Base-by-base conservation (phyloP, 73 alveolate genomes). In the Paramecium tetraurelia region DNA sequence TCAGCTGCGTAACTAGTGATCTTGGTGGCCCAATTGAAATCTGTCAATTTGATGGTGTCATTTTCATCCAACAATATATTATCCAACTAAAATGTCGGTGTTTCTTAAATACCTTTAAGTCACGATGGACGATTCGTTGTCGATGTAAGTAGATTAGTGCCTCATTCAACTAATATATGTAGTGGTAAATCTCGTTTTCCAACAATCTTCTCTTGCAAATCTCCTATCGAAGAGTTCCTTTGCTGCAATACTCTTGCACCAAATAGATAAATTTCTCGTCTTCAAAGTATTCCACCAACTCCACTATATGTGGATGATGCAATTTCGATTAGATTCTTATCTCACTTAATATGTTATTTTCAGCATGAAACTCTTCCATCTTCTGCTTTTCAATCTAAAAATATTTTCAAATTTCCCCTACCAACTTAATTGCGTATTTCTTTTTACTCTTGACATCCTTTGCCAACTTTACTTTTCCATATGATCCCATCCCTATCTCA, bases 281-380 rank as follows among this genome's bases (percentile, higher is more conserved):
- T 59, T 84, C 92, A 44, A 84, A 84, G 50, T 40, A 36, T 84
- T 84, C 92, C 40, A 41, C 33, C 10, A 84, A 36, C 24, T 84
- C 40, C 12, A 84, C 84, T 29, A 84, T 84, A 44, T 84, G 21
- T 2, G 76, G 76, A 84, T 84, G 92, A 44, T 50, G 20, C 20
- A 86, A 18, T 43, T 58, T 70, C 18, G 27, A 58, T 70, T 57
- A 22, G 48, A 86, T 68, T 33, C 18, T 43, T 31, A 86, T 35
- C 43, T 86, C 93, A 46, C 12, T 38, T 31, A 35, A 41, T 0
- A 75, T 41, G 29, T 75, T 75, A 6, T 75, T 41, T 38, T 75
- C 87, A 5, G 87, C 87, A 16, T 41, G 58, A 75, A 75, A 75
- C 29, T 75, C 58, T 41, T 75, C 87, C 87, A 75, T 75, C 7